Conservation (phyloP, 2,329 filamentous ascomycete species). For the Aureobasidium melanogenum region DNA sequence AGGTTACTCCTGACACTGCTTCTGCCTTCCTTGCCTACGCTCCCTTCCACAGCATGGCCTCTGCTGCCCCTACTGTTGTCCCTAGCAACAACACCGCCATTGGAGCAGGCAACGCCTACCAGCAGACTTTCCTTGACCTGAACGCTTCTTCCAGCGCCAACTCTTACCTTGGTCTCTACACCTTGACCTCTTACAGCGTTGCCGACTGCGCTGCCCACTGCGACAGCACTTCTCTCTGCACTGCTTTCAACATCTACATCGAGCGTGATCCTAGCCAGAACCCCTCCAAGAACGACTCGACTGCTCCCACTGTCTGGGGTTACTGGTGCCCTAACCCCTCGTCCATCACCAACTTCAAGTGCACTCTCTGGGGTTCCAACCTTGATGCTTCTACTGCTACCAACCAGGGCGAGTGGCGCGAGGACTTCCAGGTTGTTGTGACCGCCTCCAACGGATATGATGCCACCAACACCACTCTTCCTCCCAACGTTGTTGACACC, state of each 20-base stretch:
- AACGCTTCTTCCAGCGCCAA: conserved; percentile 17
- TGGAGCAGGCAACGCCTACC: conserved; percentile 14
- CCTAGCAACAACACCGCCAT: conserved; percentile 8
- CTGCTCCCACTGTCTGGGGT: conserved; percentile 15
- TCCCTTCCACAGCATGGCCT: conserved; percentile 19
- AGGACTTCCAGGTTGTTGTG: conserved; percentile 15
- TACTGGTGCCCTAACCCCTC: conserved; percentile 20
- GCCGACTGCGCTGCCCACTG: conserved; percentile 17
- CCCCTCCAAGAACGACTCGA: conserved; percentile 15
- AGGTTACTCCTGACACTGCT: conserved; percentile 19
- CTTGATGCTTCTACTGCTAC: conserved; percentile 15
- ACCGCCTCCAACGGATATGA: conserved; percentile 17
- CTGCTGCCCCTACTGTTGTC: conserved; percentile 18
- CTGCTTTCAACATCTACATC: conserved; percentile 18
- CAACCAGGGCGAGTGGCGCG: conserved; percentile 15
- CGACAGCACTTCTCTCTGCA: conserved; percentile 16
- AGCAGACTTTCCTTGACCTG: conserved; percentile 18
- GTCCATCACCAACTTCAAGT: conserved; percentile 25
- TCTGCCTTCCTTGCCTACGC: conserved; percentile 20
- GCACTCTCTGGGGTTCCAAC: conserved; percentile 23
- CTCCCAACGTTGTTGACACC: neutral
- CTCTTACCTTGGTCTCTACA: conserved; percentile 18
- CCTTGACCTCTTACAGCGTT: conserved; percentile 17
- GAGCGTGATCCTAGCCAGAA: conserved; percentile 19
- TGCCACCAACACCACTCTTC: conserved; percentile 13